Evolutionary conservation across 805 yeast genomes (phyloP), one percentile per base, ranked within the genome.

Genomic region (Cyberlindnera euphorbiiphila): DNA sequence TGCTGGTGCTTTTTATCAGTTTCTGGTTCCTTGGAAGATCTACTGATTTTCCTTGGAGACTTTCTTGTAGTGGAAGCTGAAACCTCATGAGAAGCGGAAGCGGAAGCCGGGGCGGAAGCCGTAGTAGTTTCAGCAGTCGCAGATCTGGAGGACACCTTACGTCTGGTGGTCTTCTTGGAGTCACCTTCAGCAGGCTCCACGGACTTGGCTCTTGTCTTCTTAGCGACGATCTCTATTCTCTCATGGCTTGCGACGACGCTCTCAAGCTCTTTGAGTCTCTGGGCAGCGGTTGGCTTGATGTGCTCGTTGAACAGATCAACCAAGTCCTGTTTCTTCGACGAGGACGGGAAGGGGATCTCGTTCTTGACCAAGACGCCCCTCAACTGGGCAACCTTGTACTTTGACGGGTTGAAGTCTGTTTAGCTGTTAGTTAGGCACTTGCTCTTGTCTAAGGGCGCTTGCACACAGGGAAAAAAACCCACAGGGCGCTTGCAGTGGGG

Each of bases 241-340:
- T 56, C 53, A 25, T 61, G 64, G 21, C 57, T 50, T 5, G 72
- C 62, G 25, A 44, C 56, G 6, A 57, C 62, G 28, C 49, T 54
- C 5, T 50, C 46, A 37, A 54, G 50, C 40, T 43, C 53, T 15
- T 54, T 56, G 37, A 74, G 60, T 25, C 74, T 57, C 29, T 59
- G 50, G 0, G 62, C 60, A 2, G 82, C 65, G 9, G 64, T 60
- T 3, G 84, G 78, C 12, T 62, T 64, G 34, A 85, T 62, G 7
- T 78, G 57, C 5, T 65, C 57, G n/a, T 72, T 64, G 60, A 78
- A 85, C n/a, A 81, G 41, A n/a, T 63, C 61, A 2, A 87, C 59
- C 41, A 88, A 66, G 10, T 75, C 78, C 6, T 73, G 61, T 58
- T 91, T 91, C 54, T 80, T 85, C 6, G 88, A 81, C 31, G 71